Evolutionary conservation across 1,284 basidiomycete species (phyloP).

Genomic region (Schizophyllum commune): DNA sequence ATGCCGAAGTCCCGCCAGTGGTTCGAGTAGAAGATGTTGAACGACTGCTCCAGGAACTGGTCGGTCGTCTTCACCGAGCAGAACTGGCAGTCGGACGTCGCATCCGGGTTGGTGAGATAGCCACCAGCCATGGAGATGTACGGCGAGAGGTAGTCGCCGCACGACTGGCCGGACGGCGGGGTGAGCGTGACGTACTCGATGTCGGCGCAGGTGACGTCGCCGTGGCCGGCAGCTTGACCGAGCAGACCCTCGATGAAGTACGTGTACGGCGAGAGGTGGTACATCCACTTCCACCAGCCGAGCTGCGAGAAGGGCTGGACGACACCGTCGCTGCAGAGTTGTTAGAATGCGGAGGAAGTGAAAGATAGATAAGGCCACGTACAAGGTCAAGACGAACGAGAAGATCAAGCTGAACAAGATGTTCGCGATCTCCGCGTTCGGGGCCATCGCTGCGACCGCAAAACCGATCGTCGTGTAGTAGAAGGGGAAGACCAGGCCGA

Average conservation of each 20-base stretch:
- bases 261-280: constrained; percentile 72
- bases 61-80: constrained; percentile 41
- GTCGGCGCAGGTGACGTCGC: constrained; percentile 45
- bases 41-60: constrained; percentile 29
- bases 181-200: constrained; percentile 45
- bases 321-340: constrained; percentile 46
- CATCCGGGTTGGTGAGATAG: constrained; percentile 56
- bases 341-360: constrained; percentile 9
- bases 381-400: constrained; percentile 65
- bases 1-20: constrained; percentile 46
- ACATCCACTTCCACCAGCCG: constrained; percentile 79
- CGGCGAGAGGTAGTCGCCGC: constrained; percentile 42
- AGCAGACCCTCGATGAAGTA: constrained; percentile 56
- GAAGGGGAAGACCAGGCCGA: constrained; percentile 39
- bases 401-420: constrained; percentile 63
- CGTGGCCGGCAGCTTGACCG: constrained; percentile 40
- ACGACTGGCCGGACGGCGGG: constrained; percentile 57
- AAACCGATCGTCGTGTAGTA: constrained; percentile 54
- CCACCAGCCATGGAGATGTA: constrained; percentile 52
- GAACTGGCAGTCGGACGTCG: constrained; percentile 45
- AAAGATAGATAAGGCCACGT: constrained; percentile 19
- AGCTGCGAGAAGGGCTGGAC: constrained; percentile 56
- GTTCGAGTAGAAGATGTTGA: constrained; percentile 42
- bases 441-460: constrained; percentile 59
- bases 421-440: constrained; percentile 58